phyloP scores from a whole-genome alignment of 805 yeast genomes.

The Alloascoidea hylecoeti region DNA sequence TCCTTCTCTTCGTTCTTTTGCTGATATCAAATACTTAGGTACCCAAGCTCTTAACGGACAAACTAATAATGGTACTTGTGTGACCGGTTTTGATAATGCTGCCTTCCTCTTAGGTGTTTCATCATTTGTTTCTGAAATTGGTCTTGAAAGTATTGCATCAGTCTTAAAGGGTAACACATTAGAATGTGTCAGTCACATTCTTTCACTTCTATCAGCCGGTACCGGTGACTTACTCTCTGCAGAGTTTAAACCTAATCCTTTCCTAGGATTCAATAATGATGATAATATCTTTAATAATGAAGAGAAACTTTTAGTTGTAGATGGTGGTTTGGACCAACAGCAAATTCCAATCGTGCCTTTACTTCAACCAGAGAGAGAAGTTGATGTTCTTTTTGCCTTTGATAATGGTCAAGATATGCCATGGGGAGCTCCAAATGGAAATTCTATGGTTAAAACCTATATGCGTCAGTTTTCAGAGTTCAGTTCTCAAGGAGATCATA shows the following conservation, averaged over 20 bases:
- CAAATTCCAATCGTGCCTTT: slow-evolving; percentile 53
- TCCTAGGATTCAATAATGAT: slow-evolving; percentile 26
- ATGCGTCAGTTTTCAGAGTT: slow-evolving; percentile 26
- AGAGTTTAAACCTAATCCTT: slow-evolving; percentile 63
- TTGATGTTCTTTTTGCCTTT: slow-evolving; percentile 53
- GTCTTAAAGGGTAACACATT: not conserved
- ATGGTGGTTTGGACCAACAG: slow-evolving; percentile 64
- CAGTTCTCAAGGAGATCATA: slow-evolving; percentile 28
- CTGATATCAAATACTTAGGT: slow-evolving; percentile 56
- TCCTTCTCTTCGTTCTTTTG: slow-evolving; percentile 43
- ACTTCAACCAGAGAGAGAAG: slow-evolving; percentile 40
- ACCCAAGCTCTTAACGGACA: slow-evolving; percentile 41
- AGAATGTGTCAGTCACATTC: not conserved
- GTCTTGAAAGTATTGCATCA: no score
- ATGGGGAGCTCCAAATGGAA: slow-evolving; percentile 28
- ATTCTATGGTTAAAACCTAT: slow-evolving; percentile 25
- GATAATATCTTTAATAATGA: slow-evolving; percentile 22
- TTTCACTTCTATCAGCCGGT: slow-evolving; percentile 8
- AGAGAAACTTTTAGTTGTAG: slow-evolving; percentile 37
- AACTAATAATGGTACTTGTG: slow-evolving; percentile 33
- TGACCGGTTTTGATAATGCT: slow-evolving; percentile 59
- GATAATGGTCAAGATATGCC: slow-evolving; percentile 50
- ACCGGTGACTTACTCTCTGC: slow-evolving; percentile 51
- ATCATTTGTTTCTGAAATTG: slow-evolving; percentile 34
- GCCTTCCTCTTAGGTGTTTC: slow-evolving; percentile 61